Evolutionary conservation across 2,329 filamentous ascomycete genomes (phyloP), one percentile per base, ranked within the genome.

Genomic region (Phoma sp.): DNA sequence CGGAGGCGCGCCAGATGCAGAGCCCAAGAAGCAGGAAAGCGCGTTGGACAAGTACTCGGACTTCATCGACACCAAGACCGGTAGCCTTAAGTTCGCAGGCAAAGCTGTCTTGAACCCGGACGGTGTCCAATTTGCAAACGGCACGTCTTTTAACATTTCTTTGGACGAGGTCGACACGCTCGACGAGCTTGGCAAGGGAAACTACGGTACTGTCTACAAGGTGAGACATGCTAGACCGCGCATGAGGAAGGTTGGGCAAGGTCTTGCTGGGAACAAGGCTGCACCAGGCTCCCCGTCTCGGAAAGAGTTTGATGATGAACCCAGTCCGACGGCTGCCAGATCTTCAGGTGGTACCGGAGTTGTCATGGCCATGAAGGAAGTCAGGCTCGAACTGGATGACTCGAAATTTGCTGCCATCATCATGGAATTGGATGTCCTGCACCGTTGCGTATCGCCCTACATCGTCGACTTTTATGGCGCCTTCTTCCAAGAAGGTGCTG

Each of bases 341-440:
- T 57, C 72, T 27, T 64, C 69, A n/a, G 78, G 78, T 4, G 85
- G 84, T 38, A 87, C 87, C 0, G 92, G 93, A 14, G 85, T 90
- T 44, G 82, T 96, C 55, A 98, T 99, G 95, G 95, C 95, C 11
- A 99, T 99, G 95, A 99, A 99, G 75, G 95, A 99, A 76, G 96
- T 99, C 66, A 86, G 95, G 18, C 81, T 99, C 8, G 95, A 99
- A 75, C 82, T 99, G 47, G 95, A 99, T 69, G 95, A 99, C 74
- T 89, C 91, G 59, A 99, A 99, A 75, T 96, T 99, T 71, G 89
- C 91, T 6, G 93, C 93, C 33, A 99, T 99, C 69, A 89, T 98
- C 66, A 99, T 98, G 85, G 95, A 99, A 76, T 82, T 99, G 42
- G 91, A 99, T 68, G 93, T 99, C 59, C 81, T 99, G 2, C 95